Conservation (phyloP, 108 stramenopile species). For the Aurantiochytrium sp. region DNA sequence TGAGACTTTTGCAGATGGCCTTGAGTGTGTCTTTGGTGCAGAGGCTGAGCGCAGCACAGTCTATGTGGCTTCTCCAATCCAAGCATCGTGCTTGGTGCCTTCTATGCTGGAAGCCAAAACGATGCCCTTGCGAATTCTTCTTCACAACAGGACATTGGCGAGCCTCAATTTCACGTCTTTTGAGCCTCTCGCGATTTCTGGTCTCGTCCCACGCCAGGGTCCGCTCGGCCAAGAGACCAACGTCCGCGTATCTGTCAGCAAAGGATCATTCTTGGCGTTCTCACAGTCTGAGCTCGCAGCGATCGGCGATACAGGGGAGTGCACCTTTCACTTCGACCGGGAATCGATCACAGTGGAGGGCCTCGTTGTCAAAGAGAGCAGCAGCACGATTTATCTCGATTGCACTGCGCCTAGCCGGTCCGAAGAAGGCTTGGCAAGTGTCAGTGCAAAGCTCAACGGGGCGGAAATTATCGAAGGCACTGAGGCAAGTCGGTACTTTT, state of each 20-base stretch:
- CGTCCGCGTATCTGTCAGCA: too few relatives aligned
- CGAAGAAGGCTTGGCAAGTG: neutral
- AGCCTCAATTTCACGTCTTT: too few relatives aligned
- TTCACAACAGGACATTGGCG: too few relatives aligned
- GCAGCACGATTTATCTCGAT: neutral
- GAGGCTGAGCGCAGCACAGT: neutral
- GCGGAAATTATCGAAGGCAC: neutral
- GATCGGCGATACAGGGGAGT: neutral
- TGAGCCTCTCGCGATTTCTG: too few relatives aligned
- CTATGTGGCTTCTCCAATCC: neutral
- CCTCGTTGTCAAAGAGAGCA: neutral
- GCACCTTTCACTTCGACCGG: neutral
- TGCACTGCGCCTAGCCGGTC: neutral
- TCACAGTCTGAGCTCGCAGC: neutral
- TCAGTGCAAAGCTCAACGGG: neutral
- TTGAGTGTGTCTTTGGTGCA: neutral
- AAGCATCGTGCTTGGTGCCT: neutral
- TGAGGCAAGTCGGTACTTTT: neutral
- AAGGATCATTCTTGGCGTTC: neutral
- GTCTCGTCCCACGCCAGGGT: too few relatives aligned
- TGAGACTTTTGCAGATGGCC: neutral
- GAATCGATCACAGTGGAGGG: neutral
- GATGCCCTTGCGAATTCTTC: too few relatives aligned
- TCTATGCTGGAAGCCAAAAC: neutral
- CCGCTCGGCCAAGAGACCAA: too few relatives aligned